Evolutionary conservation across 352 stramenopile species (phyloP), one percentile per base, ranked within the genome.

Genomic region (Pythium dissimile): DNA sequence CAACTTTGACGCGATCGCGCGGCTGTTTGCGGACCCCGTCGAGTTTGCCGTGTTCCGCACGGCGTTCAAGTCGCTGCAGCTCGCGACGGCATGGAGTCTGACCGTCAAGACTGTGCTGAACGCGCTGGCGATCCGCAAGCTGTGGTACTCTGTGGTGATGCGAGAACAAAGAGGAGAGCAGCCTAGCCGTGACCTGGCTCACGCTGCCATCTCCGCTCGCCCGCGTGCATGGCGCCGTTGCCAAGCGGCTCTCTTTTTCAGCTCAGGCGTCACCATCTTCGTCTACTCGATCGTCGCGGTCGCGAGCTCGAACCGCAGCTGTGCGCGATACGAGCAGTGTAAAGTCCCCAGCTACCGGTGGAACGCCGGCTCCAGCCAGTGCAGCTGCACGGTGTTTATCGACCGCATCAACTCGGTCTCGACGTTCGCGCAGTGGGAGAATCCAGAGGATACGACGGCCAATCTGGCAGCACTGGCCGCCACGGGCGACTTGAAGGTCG

Each of bases 31-130:
- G 43, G 66, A 87, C 37, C 74, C 77, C 10, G 50, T 32, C 3
- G 45, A 80, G 13, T 62, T 83, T 20, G 68, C 70, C 3, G 58
- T 68, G 27, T 74, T 83, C 18, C 65, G 71, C 11, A 70, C 68
- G n/a, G 72, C 64, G 11, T 83, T 87, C 49, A 61, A 65, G n/a
- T 73, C 74, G 31, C 20, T 87, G 44, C 74, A 72, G 35, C 68
- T 87, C 55, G 65, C 55, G 16, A 62, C 69, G 0, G 41, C 47
- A 0, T 39, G 37, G 0, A 61, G 44, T 10, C 35, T 82, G 0
- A 46, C 72, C 26, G 58, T 68, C 18, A 81, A 82, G 21, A 67
- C 42, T 0, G 60, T 50, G 2, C 64, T 84, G 7, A 72, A 75
- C 27, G 10, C 65, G 5, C 44, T 82, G 0, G 71, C 69, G 0